Conservation (phyloP, 2,329 filamentous ascomycete species). For the Mycogone perniciosa region DNA sequence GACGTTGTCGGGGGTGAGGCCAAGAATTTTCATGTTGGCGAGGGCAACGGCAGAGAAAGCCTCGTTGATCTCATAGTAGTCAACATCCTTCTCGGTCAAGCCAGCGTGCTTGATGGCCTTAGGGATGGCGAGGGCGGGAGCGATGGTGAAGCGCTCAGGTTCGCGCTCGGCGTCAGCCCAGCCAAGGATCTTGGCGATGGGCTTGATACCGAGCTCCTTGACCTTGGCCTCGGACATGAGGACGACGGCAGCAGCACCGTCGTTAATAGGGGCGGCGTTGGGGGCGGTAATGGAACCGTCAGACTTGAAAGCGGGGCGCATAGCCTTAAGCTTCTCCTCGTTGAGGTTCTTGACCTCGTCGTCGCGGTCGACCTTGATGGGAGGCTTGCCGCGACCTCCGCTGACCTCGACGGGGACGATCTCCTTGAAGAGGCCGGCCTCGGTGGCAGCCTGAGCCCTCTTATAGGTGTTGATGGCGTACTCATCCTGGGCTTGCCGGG, state of each 20-base stretch:
- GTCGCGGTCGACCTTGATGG: conserved; percentile 72
- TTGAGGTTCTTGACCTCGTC: conserved; percentile 96
- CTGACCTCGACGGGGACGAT: conserved; percentile 86
- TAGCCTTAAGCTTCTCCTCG: conserved; percentile 72
- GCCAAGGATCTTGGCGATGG: conserved; percentile 91
- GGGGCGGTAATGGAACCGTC: conserved; percentile 90
- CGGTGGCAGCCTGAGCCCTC: conserved; percentile 81
- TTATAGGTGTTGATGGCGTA: conserved; percentile 95
- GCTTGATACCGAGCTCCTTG: conserved; percentile 84
- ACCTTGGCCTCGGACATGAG: conserved; percentile 92
- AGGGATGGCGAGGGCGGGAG: conserved; percentile 87
- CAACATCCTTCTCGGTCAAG: conserved; percentile 68
- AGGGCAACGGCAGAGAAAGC: conserved; percentile 95
- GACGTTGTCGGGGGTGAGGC: conserved; percentile 74
- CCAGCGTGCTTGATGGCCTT: conserved; percentile 96
- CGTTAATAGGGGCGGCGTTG: conserved; percentile 93
- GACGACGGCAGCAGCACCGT: conserved; percentile 86
- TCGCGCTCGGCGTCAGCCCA: conserved; percentile 93
- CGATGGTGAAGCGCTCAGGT: conserved; percentile 92
- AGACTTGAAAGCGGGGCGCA: conserved; percentile 77
- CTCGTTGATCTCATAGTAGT: conserved; percentile 99
- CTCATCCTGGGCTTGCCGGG: conserved; percentile 81
- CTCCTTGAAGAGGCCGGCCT: conserved; percentile 77
- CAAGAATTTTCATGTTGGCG: conserved; percentile 90
- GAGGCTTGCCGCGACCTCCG: conserved; percentile 84